A percentile compares a stretch with the other conserved stretches of the same genome.
phyloP scores from a whole-genome alignment of 164 flowering plant species.

The Umbilicus rupestris region DNA sequence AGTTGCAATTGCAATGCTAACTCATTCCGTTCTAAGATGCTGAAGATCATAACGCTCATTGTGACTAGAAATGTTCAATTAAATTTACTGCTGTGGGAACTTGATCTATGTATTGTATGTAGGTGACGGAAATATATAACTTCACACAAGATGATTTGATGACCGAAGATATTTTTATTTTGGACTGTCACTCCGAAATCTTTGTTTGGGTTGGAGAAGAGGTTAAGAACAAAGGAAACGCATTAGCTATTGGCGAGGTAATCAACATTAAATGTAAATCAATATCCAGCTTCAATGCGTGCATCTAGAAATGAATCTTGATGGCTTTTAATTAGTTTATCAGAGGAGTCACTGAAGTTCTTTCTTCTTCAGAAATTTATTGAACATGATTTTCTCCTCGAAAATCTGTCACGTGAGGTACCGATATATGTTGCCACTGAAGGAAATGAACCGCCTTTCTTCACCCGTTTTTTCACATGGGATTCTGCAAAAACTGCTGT shows the following conservation, averaged over 20 bases:
- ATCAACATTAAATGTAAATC: neutral
- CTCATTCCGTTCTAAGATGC: neutral
- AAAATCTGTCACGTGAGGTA: constrained; percentile 65
- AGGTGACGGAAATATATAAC: constrained; percentile 82
- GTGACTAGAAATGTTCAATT: neutral
- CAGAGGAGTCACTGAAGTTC: neutral
- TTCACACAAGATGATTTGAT: constrained; percentile 94
- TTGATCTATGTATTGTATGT: constrained; percentile 19
- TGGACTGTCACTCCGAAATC: constrained; percentile 83
- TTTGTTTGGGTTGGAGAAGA: constrained; percentile 95
- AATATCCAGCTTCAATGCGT: neutral
- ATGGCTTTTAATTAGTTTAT: neutral
- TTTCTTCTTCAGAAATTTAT: constrained; percentile 62
- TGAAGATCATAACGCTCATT: no score
- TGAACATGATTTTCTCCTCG: constrained; percentile 73
- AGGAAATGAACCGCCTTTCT: constrained; percentile 85
- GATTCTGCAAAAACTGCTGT: constrained; percentile 83
- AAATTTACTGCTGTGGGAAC: neutral
- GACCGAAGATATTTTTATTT: constrained; percentile 90
- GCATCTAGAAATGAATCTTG: neutral
- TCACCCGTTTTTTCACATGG: constrained; percentile 92
- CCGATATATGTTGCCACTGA: constrained; percentile 71
- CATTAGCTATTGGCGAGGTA: constrained; percentile 88
- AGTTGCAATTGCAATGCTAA: neutral
- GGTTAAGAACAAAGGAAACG: constrained; percentile 58